These are phyloP conservation scores for Rhizopus arrhizus DNA, from an alignment of 371 early-diverging fungal genomes.

Conservation along the genomic window DNA sequence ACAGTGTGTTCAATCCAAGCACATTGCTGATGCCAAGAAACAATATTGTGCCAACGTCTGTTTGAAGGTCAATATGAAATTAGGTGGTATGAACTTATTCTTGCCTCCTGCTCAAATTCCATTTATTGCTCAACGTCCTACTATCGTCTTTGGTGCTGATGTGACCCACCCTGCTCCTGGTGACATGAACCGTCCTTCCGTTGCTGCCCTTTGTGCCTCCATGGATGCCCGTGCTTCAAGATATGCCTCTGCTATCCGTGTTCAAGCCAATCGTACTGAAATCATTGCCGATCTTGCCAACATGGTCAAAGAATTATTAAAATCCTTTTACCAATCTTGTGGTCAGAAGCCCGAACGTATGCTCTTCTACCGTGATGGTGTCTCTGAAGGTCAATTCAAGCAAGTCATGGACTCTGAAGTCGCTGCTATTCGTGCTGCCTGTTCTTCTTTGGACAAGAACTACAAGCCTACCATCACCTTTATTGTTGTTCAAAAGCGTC, in stretches of 20 bases:
- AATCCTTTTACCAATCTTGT: constrained; percentile 77
- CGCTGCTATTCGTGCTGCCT: constrained; percentile 79
- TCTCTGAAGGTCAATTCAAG: constrained; percentile 89
- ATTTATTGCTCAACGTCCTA: constrained; percentile 73
- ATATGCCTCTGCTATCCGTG: constrained; percentile 80
- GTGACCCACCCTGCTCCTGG: constrained; percentile 90
- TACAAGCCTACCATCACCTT: constrained; percentile 90
- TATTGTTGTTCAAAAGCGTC: constrained; percentile 94
- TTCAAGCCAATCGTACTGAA: constrained; percentile 86
- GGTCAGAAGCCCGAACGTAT: constrained; percentile 83
- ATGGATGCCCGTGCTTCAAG: constrained; percentile 87
- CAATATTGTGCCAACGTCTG: constrained; percentile 80
- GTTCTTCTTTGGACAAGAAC: constrained; percentile 60
- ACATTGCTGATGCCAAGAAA: constrained; percentile 63
- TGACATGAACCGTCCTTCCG: constrained; percentile 74
- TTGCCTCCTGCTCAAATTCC: constrained; percentile 49
- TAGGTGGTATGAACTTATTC: constrained; percentile 79
- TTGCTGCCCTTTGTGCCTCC: constrained; percentile 71
- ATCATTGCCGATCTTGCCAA: constrained; percentile 82
- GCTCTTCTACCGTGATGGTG: constrained; percentile 93
- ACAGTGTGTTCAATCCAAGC: constrained; percentile 88
- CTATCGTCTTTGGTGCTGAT: constrained; percentile 96
- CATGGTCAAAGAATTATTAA: constrained; percentile 84
- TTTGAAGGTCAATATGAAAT: constrained; percentile 88
- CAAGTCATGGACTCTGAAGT: constrained; percentile 82